Evolutionary conservation across 805 yeast genomes (phyloP).

Genomic region (Cyberlindnera maclurae): DNA sequence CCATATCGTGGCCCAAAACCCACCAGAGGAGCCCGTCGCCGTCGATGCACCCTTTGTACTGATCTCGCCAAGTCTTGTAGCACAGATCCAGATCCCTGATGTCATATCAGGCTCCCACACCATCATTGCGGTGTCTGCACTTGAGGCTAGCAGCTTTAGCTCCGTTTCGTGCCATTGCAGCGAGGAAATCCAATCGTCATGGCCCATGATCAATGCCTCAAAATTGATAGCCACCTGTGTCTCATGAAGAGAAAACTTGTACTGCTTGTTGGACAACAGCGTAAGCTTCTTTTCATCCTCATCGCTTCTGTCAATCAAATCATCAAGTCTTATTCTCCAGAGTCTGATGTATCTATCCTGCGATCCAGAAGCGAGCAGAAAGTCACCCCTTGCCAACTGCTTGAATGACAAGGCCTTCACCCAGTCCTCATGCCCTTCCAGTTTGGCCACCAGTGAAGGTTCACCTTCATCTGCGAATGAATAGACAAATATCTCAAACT

Average conservation of each 20-base stretch:
- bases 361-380: constrained; percentile 78
- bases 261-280: constrained; percentile 64
- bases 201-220: constrained; percentile 95
- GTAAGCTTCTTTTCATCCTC: constrained; percentile 46
- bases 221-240: constrained; percentile 56
- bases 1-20: constrained; percentile 71
- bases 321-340: constrained; percentile 68
- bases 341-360: constrained; percentile 89
- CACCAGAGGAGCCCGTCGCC: constrained; percentile 91
- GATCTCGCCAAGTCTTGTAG: constrained; percentile 78
- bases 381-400: constrained; percentile 40
- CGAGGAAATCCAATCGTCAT: constrained; percentile 94
- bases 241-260: constrained; percentile 40
- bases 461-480: constrained; percentile 29
- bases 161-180: constrained; percentile 66
- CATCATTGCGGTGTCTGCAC: constrained; percentile 91
- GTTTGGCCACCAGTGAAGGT: constrained; percentile 38
- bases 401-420: constrained; percentile 63
- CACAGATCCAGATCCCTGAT: constrained; percentile 88
- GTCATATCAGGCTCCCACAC: constrained; percentile 84
- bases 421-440: constrained; percentile 97
- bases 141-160: constrained; percentile 65
- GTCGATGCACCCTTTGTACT: constrained; percentile 96
- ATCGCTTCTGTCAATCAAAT: constrained; percentile 47
- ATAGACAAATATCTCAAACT: constrained; percentile 44